Evolutionary conservation across 352 stramenopile genomes (phyloP).

Genomic region (Ophiocytium majus): DNA sequence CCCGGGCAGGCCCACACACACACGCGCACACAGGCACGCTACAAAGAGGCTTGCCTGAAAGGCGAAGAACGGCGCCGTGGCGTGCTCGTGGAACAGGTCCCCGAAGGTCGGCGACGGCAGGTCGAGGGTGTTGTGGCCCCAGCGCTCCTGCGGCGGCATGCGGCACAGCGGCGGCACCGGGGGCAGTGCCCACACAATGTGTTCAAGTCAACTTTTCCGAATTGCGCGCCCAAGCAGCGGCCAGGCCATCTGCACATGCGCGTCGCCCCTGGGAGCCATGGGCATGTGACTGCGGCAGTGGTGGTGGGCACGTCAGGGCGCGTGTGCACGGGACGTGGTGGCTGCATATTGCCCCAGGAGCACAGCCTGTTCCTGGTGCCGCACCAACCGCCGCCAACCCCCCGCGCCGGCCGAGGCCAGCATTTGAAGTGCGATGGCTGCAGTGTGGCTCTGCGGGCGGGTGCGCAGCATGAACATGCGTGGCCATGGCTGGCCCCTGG

Average conservation of each 20-base stretch:
- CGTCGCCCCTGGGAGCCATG: neutral
- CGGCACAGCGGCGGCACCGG: neutral
- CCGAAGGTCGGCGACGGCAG: constrained; percentile 91
- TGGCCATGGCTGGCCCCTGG: no score
- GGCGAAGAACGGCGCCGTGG: constrained; percentile 95
- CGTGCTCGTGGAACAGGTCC: constrained; percentile 92
- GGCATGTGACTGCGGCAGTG: neutral
- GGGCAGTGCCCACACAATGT: neutral
- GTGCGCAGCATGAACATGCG: no score
- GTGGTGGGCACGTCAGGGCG: no score
- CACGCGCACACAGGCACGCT: no score
- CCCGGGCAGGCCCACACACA: no score
- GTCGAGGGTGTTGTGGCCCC: constrained; percentile 85
- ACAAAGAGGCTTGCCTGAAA: constrained; percentile 97
- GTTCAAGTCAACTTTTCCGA: neutral
- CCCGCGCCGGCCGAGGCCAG: no score
- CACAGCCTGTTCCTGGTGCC: no score
- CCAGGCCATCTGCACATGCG: neutral
- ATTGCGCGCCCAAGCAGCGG: neutral
- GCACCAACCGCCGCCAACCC: no score
- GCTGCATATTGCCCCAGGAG: no score
- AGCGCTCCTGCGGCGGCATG: constrained; percentile 20
- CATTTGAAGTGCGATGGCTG: no score
- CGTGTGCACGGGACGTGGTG: no score
- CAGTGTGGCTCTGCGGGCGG: no score